Base-by-base conservation (phyloP, 2,329 filamentous ascomycete genomes). In the Coniella lustricola region DNA sequence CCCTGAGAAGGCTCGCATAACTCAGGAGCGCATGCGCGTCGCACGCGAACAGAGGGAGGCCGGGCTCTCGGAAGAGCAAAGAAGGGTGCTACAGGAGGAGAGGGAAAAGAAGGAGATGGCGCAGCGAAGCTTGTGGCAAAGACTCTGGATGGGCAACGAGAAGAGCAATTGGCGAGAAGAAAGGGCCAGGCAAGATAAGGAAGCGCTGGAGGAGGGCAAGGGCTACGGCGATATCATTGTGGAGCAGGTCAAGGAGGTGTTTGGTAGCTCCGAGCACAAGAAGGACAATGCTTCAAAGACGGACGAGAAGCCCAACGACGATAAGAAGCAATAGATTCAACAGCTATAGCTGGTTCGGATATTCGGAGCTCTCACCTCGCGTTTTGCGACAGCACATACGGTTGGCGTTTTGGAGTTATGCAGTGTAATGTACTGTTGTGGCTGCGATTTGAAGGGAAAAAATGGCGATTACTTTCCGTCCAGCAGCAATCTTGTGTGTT, bases 141-240 rank as follows among this genome's bases (percentile, higher is more conserved):
- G 69, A 54, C 61, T 81, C 14, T 82, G 79, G 79, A 76, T 79
- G 72, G 79, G 79, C 31, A 70, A 69, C 33, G 77, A 80, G 60
- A 62, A 63, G n/a, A 68, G 72, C 38, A 69, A 75, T 54, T 81
- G 77, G 77, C 67, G 70, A 59, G 63, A 71, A 63, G 72, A 73
- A 68, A 67, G 77, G 52, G 65, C 70, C 3, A 68, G 69, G 58
- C 69, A 73, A 60, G 75, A 80, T 57, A 67, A 67, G 51, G 72
- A 72, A 62, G 76, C 74, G 49, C 60, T 81, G 34, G 69, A 74
- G 44, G 72, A 78, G 52, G 78, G 78, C 4, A 75, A 73, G 57
- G 76, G 77, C 3, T 71, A 78, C 58, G 73, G 72, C 52, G 75
- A 73, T 32, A 66, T 82, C 49, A 81, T 81, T 46, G 63, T 72